These are phyloP conservation scores for Vicia sativa DNA, from an alignment of 306 rosid genomes.

Conservation along the genomic window DNA sequence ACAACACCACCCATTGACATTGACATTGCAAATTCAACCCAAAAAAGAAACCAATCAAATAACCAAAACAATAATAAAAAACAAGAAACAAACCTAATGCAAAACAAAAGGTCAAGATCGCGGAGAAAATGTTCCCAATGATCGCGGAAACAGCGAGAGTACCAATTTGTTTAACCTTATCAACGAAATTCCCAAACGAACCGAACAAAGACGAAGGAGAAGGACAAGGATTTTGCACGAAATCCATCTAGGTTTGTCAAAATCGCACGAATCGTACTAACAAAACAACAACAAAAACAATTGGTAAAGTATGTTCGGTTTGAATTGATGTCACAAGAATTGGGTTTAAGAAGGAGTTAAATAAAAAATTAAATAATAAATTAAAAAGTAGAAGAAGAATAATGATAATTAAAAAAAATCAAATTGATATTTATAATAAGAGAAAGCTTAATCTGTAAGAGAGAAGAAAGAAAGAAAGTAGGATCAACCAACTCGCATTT, in stretches of 20 bases:
- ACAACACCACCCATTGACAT: slow-evolving; percentile 22
- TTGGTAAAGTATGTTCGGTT: slow-evolving; percentile 18
- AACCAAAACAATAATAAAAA: background rate
- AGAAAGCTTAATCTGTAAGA: slow-evolving; percentile 58
- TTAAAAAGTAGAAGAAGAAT: background rate
- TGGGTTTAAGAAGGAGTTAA: slow-evolving; percentile 44
- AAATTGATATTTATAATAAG: slow-evolving; percentile 10
- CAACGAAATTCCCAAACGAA: slow-evolving; percentile 63
- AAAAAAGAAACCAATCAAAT: slow-evolving; percentile 27
- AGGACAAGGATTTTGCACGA: slow-evolving; percentile 62
- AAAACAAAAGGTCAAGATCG: slow-evolving; percentile 95
- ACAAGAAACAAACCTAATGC: slow-evolving; percentile 70
- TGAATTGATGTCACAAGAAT: slow-evolving; percentile 39
- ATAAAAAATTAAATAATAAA: background rate
- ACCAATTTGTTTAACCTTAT: slow-evolving; percentile 59
- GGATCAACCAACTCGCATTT: slow-evolving; percentile 88
- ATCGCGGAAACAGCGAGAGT: slow-evolving; percentile 74
- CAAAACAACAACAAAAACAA: slow-evolving; percentile 13
- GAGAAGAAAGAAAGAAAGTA: slow-evolving; percentile 45
- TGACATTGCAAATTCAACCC: slow-evolving; percentile 33
- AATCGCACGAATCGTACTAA: slow-evolving; percentile 27
- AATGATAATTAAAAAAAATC: background rate
- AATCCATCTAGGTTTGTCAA: slow-evolving; percentile 59
- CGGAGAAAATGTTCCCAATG: slow-evolving; percentile 85
- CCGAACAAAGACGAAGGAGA: slow-evolving; percentile 50